phyloP scores from a whole-genome alignment of 2,329 filamentous ascomycete species.

The Drechslerella stenobrocha region DNA sequence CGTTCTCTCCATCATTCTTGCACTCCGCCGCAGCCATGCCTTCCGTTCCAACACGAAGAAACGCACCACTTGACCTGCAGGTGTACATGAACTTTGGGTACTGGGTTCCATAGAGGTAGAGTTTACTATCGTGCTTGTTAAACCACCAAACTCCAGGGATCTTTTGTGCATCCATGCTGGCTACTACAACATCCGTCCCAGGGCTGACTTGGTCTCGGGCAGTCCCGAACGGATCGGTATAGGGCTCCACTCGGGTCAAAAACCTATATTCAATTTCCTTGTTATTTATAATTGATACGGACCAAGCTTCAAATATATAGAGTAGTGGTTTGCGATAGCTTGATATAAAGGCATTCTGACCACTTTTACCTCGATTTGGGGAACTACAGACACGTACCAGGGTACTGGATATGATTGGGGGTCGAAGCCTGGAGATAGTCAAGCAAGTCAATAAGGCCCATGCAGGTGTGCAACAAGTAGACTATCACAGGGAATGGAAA shows the following conservation, averaged over 20 bases:
- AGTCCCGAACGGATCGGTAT: constrained; percentile 12
- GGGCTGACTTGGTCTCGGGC: background rate
- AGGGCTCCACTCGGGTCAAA: constrained; percentile 20
- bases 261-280: constrained; percentile 11
- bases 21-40: constrained; percentile 18
- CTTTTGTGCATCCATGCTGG: constrained; percentile 5
- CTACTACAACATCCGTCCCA: constrained; percentile 20
- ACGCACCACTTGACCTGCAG: constrained; percentile 20
- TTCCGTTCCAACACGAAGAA: constrained; percentile 3
- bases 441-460: background rate
- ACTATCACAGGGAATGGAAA: too few relatives aligned
- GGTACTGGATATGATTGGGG: constrained; percentile 21
- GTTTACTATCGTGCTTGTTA: background rate
- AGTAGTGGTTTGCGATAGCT: too few relatives aligned
- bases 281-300: background rate
- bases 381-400: constrained; percentile 15
- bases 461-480: background rate
- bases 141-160: constrained; percentile 34
- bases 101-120: constrained; percentile 28
- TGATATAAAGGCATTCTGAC: too few relatives aligned
- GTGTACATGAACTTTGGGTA: constrained; percentile 43
- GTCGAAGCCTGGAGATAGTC: constrained; percentile 25
- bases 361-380: background rate
- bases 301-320: too few relatives aligned
- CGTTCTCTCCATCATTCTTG: constrained; percentile 4